phyloP scores from a whole-genome alignment of 2,329 filamentous ascomycete species.

The Verticillium nonalfalfae region DNA sequence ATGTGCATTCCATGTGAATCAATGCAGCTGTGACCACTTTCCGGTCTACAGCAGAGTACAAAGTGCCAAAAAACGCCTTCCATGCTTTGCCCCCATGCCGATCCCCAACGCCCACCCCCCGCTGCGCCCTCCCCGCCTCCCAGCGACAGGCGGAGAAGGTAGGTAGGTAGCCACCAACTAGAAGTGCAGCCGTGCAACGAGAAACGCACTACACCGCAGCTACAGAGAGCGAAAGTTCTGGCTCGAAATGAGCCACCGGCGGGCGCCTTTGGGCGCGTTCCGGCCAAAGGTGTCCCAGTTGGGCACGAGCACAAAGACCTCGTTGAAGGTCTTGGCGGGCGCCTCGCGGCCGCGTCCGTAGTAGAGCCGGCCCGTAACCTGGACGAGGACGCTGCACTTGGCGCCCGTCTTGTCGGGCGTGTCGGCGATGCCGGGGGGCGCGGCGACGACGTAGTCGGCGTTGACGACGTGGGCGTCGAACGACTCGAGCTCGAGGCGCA shows the following conservation, averaged over 20 bases:
- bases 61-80: too few species aligned
- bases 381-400: conserved; percentile 65
- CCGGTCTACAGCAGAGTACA: too few species aligned
- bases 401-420: conserved; percentile 39
- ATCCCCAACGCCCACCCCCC: too few species aligned
- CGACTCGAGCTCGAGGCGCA: conserved; percentile 67
- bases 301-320: conserved; percentile 75
- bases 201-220: conserved; percentile 4
- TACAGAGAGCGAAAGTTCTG: conserved; percentile 62
- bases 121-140: background rate
- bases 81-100: too few species aligned
- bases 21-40: too few species aligned
- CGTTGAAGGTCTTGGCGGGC: conserved; percentile 65
- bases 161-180: too few species aligned
- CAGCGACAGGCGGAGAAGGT: too few species aligned
- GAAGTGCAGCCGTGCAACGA: too few species aligned
- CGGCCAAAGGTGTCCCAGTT: conserved; percentile 55
- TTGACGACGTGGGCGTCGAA: conserved; percentile 77
- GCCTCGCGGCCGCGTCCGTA: conserved; percentile 59
- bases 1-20: too few species aligned
- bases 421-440: conserved; percentile 35
- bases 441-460: conserved; percentile 52
- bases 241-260: conserved; percentile 61
- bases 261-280: conserved; percentile 45
- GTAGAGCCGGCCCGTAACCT: conserved; percentile 65